Evolutionary conservation across 2,329 filamentous ascomycete species (phyloP).

Genomic region (Aspergillus aculeatinus): DNA sequence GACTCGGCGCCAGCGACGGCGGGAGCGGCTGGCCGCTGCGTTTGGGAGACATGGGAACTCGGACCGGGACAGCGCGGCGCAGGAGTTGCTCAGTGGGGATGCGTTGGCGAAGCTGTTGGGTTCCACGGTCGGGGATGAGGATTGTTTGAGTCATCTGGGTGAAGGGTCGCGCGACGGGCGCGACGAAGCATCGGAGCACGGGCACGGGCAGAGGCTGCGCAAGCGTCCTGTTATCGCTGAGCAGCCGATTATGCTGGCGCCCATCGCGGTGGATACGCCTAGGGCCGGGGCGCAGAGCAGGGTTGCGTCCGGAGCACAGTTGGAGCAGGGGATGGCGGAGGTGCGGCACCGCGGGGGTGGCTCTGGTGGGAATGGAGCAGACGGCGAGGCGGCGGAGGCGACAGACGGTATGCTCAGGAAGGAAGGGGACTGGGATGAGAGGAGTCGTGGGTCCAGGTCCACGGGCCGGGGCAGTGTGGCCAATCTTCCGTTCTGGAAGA

Average conservation of each 20-base stretch:
- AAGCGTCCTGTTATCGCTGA: conserved; percentile 27
- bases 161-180: background rate
- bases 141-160: conserved; percentile 46
- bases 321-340: conserved; percentile 65
- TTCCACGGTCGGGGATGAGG: conserved; percentile 58
- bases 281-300: conserved; percentile 55
- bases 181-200: background rate
- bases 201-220: conserved; percentile 27
- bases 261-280: conserved; percentile 30
- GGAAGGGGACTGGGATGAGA: conserved; percentile 36
- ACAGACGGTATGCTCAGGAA: conserved; percentile 46
- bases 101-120: conserved; percentile 68
- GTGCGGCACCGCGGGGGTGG: conserved; percentile 43
- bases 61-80: conserved; percentile 43
- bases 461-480: background rate
- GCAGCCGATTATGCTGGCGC: conserved; percentile 20
- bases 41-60: conserved; percentile 34
- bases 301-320: conserved; percentile 67
- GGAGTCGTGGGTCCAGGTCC: conserved; percentile 27
- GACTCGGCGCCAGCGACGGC: conserved; percentile 26
- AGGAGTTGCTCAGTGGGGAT: conserved; percentile 49
- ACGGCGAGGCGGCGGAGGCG: conserved; percentile 41
- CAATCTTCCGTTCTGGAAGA: conserved; percentile 35
- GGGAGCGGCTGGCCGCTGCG: conserved; percentile 23
- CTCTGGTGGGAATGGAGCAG: background rate